A percentile compares a stretch with the other conserved stretches of the same genome.
phyloP scores from a whole-genome alignment of 192 early-diverging fungal species.

The Linnemannia zychae region DNA sequence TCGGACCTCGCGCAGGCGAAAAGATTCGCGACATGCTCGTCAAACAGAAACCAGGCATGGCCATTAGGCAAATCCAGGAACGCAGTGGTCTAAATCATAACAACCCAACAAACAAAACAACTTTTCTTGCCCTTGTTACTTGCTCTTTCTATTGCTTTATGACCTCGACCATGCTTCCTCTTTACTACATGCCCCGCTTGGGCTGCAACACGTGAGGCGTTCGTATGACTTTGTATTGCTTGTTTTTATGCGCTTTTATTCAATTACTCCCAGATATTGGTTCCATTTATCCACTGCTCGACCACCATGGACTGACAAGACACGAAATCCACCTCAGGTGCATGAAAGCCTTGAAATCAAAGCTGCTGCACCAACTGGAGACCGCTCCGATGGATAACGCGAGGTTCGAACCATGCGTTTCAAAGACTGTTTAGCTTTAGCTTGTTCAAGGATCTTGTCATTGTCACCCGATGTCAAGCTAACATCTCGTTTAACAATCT shows the following conservation, averaged over 20 bases:
- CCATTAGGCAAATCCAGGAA: slow-evolving; percentile 47
- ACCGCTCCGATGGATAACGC: slow-evolving; percentile 46
- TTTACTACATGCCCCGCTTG: slow-evolving; percentile 34
- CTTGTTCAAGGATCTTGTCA: background rate
- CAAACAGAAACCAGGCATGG: slow-evolving; percentile 42
- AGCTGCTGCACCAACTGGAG: slow-evolving; percentile 57
- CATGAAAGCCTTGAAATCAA: slow-evolving; percentile 62
- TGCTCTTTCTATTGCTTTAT: background rate
- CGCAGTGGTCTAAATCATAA: slow-evolving; percentile 47
- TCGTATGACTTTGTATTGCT: slow-evolving; percentile 38
- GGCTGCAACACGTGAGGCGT: slow-evolving; percentile 24
- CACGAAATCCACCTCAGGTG: slow-evolving; percentile 63
- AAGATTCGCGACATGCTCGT: slow-evolving; percentile 56
- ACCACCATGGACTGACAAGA: slow-evolving; percentile 61
- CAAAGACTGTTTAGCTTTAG: background rate
- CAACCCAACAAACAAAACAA: slow-evolving; percentile 15
- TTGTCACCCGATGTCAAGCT: background rate
- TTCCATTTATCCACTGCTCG: slow-evolving; percentile 64
- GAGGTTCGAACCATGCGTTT: slow-evolving; percentile 15
- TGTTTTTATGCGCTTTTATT: slow-evolving; percentile 1
- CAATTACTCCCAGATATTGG: slow-evolving; percentile 57
- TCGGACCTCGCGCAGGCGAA: slow-evolving; percentile 50
- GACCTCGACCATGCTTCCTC: background rate
- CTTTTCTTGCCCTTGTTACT: background rate
- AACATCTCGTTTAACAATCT: background rate